Evolutionary conservation across 2,329 filamentous ascomycete genomes (phyloP).

Genomic region (Colletotrichum sp.): DNA sequence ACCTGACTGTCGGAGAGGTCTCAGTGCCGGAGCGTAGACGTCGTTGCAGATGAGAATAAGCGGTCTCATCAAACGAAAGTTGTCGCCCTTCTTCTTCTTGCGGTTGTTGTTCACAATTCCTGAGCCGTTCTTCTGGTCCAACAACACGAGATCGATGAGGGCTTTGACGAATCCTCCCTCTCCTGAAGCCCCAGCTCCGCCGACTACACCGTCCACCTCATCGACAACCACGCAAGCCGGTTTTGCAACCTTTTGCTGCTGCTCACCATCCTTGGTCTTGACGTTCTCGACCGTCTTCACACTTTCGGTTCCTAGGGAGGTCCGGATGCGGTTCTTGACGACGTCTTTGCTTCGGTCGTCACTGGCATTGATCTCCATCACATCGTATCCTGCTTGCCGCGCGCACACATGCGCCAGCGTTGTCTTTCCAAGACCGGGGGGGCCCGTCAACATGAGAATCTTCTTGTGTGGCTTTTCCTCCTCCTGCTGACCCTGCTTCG

Average conservation of each 20-base stretch:
- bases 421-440: constrained; percentile 93
- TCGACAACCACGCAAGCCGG: constrained; percentile 95
- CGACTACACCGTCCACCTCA: constrained; percentile 93
- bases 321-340: constrained; percentile 88
- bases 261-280: constrained; percentile 52
- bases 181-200: constrained; percentile 75
- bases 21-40: constrained; percentile 88
- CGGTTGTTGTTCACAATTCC: constrained; percentile 32
- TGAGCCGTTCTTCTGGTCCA: constrained; percentile 78
- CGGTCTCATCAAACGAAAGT: constrained; percentile 85
- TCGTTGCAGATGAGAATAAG: constrained; percentile 97
- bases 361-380: constrained; percentile 96
- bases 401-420: constrained; percentile 97
- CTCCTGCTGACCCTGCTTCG: constrained; percentile 42
- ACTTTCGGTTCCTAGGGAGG: constrained; percentile 92
- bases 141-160: constrained; percentile 84
- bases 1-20: constrained; percentile 82
- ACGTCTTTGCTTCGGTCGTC: constrained; percentile 91
- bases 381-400: constrained; percentile 92
- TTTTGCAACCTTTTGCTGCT: constrained; percentile 73
- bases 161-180: constrained; percentile 97
- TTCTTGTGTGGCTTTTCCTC: constrained; percentile 83
- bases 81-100: constrained; percentile 79
- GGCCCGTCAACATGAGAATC: constrained; percentile 87
- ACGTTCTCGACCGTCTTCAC: constrained; percentile 77